Evolutionary conservation across 2,329 filamentous ascomycete species (phyloP).

Genomic region (Alternaria sp.): DNA sequence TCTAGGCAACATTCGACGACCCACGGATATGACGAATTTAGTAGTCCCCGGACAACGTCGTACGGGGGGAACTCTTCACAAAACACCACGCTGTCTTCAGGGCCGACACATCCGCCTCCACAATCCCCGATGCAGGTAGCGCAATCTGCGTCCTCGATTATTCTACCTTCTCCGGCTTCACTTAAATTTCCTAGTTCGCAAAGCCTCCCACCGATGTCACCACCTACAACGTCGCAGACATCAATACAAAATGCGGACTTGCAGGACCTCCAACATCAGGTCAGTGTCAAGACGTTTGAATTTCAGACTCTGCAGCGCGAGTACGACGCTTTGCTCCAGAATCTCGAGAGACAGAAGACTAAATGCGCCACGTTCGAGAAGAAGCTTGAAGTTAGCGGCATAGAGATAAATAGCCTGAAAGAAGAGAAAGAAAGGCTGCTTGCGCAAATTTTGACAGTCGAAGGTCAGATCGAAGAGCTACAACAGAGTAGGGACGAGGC

Average conservation of each 20-base stretch:
- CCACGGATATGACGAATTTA: slow-evolving; percentile 23
- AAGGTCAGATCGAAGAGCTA: slow-evolving; percentile 59
- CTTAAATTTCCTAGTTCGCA: slow-evolving; percentile 32
- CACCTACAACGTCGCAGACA: slow-evolving; percentile 31
- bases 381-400: slow-evolving; percentile 48
- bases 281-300: slow-evolving; percentile 62
- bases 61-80: slow-evolving; percentile 31
- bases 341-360: slow-evolving; percentile 60
- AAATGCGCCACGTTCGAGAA: slow-evolving; percentile 61
- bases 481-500: slow-evolving; percentile 58
- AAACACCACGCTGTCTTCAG: slow-evolving; percentile 55
- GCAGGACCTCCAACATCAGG: slow-evolving; percentile 62
- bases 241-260: slow-evolving; percentile 52
- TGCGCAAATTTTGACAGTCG: slow-evolving; percentile 57
- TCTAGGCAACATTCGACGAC: slow-evolving; percentile 22
- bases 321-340: slow-evolving; percentile 62
- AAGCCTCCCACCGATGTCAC: slow-evolving; percentile 36
- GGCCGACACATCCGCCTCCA: slow-evolving; percentile 46
- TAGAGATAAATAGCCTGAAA: slow-evolving; percentile 59
- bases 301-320: slow-evolving; percentile 63
- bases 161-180: slow-evolving; percentile 45
- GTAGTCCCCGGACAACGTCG: slow-evolving; percentile 16
- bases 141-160: slow-evolving; percentile 29
- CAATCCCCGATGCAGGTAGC: slow-evolving; percentile 40
- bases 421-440: slow-evolving; percentile 61